Evolutionary conservation across 2,329 filamentous ascomycete genomes (phyloP).

Genomic region (Epichloe sylvatica): DNA sequence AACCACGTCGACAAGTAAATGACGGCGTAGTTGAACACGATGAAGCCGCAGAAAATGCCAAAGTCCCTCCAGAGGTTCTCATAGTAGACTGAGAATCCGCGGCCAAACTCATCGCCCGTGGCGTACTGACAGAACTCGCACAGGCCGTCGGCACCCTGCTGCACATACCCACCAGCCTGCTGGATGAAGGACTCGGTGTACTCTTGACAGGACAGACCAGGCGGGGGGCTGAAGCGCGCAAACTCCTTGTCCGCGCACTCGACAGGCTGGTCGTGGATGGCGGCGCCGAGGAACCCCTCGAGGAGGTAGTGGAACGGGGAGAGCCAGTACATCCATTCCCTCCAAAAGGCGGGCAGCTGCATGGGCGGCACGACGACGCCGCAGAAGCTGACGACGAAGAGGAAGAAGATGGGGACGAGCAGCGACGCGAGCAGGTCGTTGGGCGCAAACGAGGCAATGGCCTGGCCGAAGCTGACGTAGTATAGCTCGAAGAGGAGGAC

Average conservation of each 20-base stretch:
- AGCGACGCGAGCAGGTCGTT: constrained; percentile 54
- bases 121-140: constrained; percentile 53
- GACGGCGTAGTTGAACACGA: constrained; percentile 45
- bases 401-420: constrained; percentile 55
- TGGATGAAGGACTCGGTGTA: constrained; percentile 42
- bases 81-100: constrained; percentile 46
- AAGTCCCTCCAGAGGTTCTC: constrained; percentile 51
- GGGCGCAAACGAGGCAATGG: constrained; percentile 51
- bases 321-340: constrained; percentile 50
- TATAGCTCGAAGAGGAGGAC: constrained; percentile 54
- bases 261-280: constrained; percentile 41
- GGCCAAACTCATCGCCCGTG: constrained; percentile 46
- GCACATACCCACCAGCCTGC: constrained; percentile 46
- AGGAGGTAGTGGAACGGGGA: constrained; percentile 56
- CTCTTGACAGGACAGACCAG: constrained; percentile 43
- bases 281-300: constrained; percentile 44
- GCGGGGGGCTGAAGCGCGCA: constrained; percentile 44
- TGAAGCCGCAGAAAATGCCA: constrained; percentile 49
- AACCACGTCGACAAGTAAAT: constrained; percentile 26
- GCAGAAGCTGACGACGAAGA: constrained; percentile 57
- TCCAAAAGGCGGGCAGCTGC: constrained; percentile 49
- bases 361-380: constrained; percentile 52
- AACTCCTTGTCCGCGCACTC: constrained; percentile 42
- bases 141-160: constrained; percentile 36
- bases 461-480: constrained; percentile 51